A percentile compares a stretch with the other conserved stretches of the same genome.
phyloP scores from a whole-genome alignment of 257 asterid species.

The Rubia yunnanensis region DNA sequence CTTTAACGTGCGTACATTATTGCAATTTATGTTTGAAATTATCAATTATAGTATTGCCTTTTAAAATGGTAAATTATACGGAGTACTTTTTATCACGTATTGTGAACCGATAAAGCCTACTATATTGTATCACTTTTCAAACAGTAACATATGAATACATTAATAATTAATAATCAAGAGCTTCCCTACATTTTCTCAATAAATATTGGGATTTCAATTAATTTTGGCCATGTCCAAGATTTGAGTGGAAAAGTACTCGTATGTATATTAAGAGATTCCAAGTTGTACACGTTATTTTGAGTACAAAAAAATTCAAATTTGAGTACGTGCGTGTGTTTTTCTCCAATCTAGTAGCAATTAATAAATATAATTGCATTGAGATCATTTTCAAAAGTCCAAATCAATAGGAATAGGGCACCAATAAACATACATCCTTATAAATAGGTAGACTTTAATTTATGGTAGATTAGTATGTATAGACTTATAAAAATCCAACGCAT shows the following conservation, averaged over 20 bases:
- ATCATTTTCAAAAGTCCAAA: conserved; percentile 12
- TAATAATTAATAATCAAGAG: neutral
- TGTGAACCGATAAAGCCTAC: no score
- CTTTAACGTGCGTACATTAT: no score
- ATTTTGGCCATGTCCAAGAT: neutral
- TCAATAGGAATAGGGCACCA: neutral
- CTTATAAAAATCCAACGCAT: neutral
- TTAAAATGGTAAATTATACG: no score
- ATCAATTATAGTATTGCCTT: no score
- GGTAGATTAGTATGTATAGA: neutral
- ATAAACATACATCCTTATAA: no score
- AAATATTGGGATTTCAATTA: no score
- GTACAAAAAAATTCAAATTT: neutral
- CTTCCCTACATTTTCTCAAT: neutral
- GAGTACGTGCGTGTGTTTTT: neutral
- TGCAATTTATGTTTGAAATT: no score
- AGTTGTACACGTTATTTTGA: no score
- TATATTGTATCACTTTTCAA: no score
- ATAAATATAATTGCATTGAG: neutral
- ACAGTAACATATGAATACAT: neutral
- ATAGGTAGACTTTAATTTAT: neutral
- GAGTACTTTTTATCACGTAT: no score
- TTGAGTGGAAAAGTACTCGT: neutral
- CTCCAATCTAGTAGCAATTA: neutral
- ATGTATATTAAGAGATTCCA: no score